Evolutionary conservation across 176 grass and related monocot genomes (phyloP), one percentile per base, ranked within the genome.

Genomic region (Ananas comosus): DNA sequence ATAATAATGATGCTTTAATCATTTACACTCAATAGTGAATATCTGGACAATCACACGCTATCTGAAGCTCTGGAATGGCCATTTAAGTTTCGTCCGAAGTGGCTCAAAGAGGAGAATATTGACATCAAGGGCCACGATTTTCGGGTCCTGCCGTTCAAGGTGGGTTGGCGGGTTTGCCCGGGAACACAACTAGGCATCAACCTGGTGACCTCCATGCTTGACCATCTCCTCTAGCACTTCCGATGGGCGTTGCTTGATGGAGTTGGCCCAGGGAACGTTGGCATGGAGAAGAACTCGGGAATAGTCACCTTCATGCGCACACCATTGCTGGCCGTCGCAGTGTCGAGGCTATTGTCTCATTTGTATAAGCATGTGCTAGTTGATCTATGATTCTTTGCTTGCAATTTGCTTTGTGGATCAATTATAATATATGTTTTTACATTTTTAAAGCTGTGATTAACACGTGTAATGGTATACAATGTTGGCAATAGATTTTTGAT

Each of bases 221-320:
- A 77, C 3, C 85, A 87, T 73, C 51, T 91, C 51, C 10, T 91
- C 68, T 85, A 91, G 58, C 81, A 85, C 53, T 91, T 82, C 63
- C 48, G 22, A 33, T 91, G 88, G 88, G 13, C 24, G 48, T 65
- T 91, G 68, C 81, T 76, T 0, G 78, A 72, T 1, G 88, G 81
- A 1, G 67, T 76, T 1, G 29, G n/a, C 50, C 33, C 73, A 22
- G 80, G 78, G 57, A 77, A 83, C 61, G 53, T 91, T 1, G 71
- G 83, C 48, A 79, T 91, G 80, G 72, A 57, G 17, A 83, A 86
- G 50, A 63, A 54, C n/a, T 77, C 83, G 0, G 83, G 88, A 10
- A 66, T 91, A 65, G 80, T 86, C 70, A 79, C 83, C 0, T 91
- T 91, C 81, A 91, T 91, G 88, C 76, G 59, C 33, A 91, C 78